Evolutionary conservation across 1,284 basidiomycete genomes (phyloP).

Genomic region (Neotropicomus parvogracilis): DNA sequence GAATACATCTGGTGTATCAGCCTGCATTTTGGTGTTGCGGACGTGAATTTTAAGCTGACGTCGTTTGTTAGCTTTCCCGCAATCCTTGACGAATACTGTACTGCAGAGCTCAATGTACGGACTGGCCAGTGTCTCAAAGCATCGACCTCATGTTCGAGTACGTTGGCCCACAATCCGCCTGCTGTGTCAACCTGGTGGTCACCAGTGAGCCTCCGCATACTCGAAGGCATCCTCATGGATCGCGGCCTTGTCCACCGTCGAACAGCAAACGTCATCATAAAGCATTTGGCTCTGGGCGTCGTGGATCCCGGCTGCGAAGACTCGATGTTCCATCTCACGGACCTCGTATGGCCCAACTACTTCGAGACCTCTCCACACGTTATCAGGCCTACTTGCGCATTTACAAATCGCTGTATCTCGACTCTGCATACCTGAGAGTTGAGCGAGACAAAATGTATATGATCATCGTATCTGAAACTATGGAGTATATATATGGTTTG

Average conservation of each 20-base stretch:
- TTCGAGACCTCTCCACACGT: conserved; percentile 99
- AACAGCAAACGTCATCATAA: conserved; percentile 98
- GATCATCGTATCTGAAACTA: conserved; percentile 78
- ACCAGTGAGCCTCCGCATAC: too few species aligned
- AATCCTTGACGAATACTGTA: conserved; percentile 98
- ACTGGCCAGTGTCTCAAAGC: conserved; percentile 99
- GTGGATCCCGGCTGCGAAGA: conserved; percentile 98
- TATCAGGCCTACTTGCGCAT: conserved; percentile 88
- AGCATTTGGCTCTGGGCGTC: conserved; percentile 95
- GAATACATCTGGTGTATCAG: too few species aligned
- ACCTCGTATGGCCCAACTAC: conserved; percentile 98
- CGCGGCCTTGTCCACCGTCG: conserved; percentile 98
- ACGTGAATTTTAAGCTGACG: conserved; percentile 48
- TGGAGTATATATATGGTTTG: too few species aligned
- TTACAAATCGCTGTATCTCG: conserved; percentile 89
- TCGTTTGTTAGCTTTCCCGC: conserved; percentile 77
- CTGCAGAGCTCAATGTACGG: conserved; percentile 95
- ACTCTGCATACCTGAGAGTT: conserved; percentile 83
- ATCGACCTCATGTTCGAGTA: conserved; percentile 97
- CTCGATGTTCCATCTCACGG: conserved; percentile 96
- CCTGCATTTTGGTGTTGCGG: too few species aligned
- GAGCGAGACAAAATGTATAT: conserved; percentile 86
- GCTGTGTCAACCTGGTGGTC: conserved; percentile 96
- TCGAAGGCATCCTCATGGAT: conserved; percentile 97
- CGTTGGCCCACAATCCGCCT: conserved; percentile 98